These are phyloP conservation scores for Adansonia madagascariensis DNA, from an alignment of 441 rosid species.

Conservation along the genomic window DNA sequence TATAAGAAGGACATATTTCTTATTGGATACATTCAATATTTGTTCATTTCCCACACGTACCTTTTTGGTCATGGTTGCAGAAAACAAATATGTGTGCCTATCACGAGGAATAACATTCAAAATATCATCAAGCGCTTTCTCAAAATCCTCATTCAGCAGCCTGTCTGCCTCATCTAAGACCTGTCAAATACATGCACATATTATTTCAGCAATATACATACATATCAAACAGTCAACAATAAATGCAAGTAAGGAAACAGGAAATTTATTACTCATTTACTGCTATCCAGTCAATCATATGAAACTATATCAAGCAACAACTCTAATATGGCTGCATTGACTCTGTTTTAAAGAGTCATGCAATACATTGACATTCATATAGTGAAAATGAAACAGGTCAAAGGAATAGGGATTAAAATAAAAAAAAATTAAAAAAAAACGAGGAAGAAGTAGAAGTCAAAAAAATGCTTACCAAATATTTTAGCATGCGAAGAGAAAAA, in stretches of 20 bases:
- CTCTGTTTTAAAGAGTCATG: not conserved
- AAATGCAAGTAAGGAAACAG: not conserved
- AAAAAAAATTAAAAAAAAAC: not conserved
- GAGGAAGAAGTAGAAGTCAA: not conserved
- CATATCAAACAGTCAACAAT: not conserved
- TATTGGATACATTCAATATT: not conserved
- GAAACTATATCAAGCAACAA: slow-evolving; percentile 5
- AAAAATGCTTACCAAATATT: slow-evolving; percentile 68
- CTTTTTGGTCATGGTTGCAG: slow-evolving; percentile 99
- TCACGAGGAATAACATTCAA: slow-evolving; percentile 72
- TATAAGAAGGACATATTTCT: not conserved
- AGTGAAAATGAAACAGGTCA: not conserved
- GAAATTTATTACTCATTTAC: not conserved
- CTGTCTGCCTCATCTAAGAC: slow-evolving; percentile 98
- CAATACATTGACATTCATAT: not conserved
- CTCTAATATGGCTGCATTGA: not conserved
- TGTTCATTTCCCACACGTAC: slow-evolving; percentile 33
- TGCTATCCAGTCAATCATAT: not conserved
- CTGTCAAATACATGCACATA: slow-evolving; percentile 44
- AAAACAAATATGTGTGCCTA: slow-evolving; percentile 79
- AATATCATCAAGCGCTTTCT: slow-evolving; percentile 86
- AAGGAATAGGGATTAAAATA: too few relatives aligned
- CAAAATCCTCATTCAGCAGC: slow-evolving; percentile 91
- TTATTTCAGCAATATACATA: slow-evolving; percentile 13
- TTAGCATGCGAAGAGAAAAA: slow-evolving; percentile 72